Evolutionary conservation across 371 early-diverging fungal species (phyloP).

Genomic region (Rhizopus arrhizus): DNA sequence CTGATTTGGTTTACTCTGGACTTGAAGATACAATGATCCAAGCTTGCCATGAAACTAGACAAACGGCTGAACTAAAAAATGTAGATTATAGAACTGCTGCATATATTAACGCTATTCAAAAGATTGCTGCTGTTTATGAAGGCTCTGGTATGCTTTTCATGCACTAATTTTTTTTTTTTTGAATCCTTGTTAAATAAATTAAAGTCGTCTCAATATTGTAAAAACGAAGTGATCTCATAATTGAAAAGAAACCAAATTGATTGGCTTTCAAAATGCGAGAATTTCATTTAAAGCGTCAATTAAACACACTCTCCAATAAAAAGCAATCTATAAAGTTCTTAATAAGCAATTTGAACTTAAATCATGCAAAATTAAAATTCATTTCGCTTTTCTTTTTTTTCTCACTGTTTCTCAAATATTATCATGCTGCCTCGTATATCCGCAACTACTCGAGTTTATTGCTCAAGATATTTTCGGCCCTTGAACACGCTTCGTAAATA

Average conservation of each 20-base stretch:
- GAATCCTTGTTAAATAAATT: neutral
- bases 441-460: neutral
- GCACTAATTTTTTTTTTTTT: conserved; percentile 29
- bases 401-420: neutral
- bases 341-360: neutral
- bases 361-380: neutral
- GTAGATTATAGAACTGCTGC: conserved; percentile 88
- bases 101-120: conserved; percentile 83
- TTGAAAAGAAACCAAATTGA: too few relatives aligned
- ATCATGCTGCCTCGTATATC: neutral
- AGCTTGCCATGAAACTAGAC: conserved; percentile 67
- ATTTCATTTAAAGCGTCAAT: too few relatives aligned
- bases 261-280: too few relatives aligned
- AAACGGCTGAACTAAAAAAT: conserved; percentile 62
- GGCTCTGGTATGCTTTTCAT: conserved; percentile 82
- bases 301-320: too few relatives aligned
- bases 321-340: neutral
- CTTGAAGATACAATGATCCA: conserved; percentile 89
- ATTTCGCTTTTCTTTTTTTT: neutral
- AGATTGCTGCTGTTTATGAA: conserved; percentile 80
- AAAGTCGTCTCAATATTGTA: too few relatives aligned
- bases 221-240: too few relatives aligned
- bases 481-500: conserved; percentile 7
- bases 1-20: conserved; percentile 88
- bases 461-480: neutral